These are phyloP conservation scores for Parmelia sp. DNA, from an alignment of 495 filamentous ascomycete species.

Conservation along the genomic window DNA sequence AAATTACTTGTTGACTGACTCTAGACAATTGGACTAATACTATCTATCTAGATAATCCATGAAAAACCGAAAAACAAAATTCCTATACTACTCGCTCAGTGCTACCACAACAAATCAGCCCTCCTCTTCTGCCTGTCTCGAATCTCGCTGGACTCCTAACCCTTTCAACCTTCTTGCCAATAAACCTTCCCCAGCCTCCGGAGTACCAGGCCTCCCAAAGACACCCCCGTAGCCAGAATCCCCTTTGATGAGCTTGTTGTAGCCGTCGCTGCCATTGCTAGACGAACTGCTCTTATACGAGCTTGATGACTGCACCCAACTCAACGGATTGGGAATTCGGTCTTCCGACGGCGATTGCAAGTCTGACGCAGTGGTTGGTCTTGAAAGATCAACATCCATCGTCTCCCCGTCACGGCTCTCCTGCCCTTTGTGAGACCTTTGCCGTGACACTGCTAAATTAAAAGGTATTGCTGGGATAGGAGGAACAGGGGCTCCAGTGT, in stretches of 20 bases:
- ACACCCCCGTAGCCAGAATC: constrained; percentile 62
- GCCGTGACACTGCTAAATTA: constrained; percentile 8
- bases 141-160: constrained; percentile 38
- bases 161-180: constrained; percentile 49
- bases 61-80: too few relatives aligned
- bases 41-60: background rate
- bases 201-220: constrained; percentile 36
- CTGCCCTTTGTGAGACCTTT: background rate
- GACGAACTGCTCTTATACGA: constrained; percentile 10
- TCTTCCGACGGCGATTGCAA: constrained; percentile 25
- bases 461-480: constrained; percentile 23
- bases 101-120: background rate
- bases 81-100: too few relatives aligned
- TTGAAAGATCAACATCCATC: constrained; percentile 20
- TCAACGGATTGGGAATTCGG: constrained; percentile 24
- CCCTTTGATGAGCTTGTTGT: constrained; percentile 62
- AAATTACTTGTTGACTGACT: too few relatives aligned
- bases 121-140: background rate
- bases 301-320: constrained; percentile 26
- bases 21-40: too few relatives aligned
- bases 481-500: constrained; percentile 6
- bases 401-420: background rate
- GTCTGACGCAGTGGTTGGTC: constrained; percentile 23
- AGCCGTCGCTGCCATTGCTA: constrained; percentile 34
- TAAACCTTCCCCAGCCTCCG: constrained; percentile 47